A percentile compares a stretch with the other conserved stretches of the same genome.
phyloP scores from a whole-genome alignment of 768 basidiomycete species.

The Leccinellum albellum region DNA sequence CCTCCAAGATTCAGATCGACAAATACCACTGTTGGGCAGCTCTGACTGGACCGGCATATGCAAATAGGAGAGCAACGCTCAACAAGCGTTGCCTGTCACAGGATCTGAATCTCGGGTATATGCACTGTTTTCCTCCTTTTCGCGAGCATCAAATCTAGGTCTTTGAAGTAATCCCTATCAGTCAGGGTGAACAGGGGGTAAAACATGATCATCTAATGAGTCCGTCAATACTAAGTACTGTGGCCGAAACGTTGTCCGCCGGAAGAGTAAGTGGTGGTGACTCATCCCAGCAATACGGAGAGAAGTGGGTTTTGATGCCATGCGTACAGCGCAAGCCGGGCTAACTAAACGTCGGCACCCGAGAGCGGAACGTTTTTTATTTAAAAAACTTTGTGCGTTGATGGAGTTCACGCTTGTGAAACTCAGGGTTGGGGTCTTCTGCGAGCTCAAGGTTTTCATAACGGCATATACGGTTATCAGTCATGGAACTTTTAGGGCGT shows the following conservation, averaged over 20 bases:
- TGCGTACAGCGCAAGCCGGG: conserved; percentile 6
- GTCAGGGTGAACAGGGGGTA: background rate
- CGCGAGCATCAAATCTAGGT: background rate
- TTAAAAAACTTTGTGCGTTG: background rate
- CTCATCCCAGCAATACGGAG: background rate
- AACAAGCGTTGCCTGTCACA: background rate
- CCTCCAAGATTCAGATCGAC: background rate
- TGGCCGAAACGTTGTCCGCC: background rate
- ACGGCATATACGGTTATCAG: background rate
- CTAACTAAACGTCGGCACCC: background rate
- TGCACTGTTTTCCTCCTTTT: background rate
- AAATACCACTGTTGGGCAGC: background rate
- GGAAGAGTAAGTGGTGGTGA: background rate
- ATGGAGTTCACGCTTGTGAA: background rate
- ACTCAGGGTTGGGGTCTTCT: conserved; percentile 20
- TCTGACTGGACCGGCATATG: background rate
- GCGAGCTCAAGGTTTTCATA: conserved; percentile 14
- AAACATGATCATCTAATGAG: background rate
- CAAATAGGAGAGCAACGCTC: background rate
- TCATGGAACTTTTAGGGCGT: background rate
- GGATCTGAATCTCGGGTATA: background rate
- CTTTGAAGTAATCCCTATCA: background rate
- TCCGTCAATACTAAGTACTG: background rate
- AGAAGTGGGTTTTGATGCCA: conserved; percentile 12
- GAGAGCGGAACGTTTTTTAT: background rate